These are phyloP conservation scores for Sarocladiaceae sp. DNA, from an alignment of 2,329 filamentous ascomycete species.

Conservation along the genomic window DNA sequence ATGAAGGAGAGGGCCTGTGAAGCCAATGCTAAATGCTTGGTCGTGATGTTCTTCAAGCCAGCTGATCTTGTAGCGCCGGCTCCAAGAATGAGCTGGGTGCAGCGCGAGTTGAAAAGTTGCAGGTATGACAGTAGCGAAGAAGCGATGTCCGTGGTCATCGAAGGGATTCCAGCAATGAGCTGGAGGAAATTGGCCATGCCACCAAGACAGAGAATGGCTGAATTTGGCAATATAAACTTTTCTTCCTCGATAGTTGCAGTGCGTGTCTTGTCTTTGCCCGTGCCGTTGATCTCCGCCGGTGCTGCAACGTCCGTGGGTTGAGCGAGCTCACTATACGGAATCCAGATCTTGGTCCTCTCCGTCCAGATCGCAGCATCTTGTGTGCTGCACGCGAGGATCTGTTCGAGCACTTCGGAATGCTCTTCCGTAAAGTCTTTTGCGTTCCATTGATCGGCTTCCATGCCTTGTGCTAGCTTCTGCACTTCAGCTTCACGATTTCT, in stretches of 20 bases:
- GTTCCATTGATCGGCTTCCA: slow-evolving; percentile 77
- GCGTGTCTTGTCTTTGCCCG: slow-evolving; percentile 57
- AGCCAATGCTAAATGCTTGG: slow-evolving; percentile 87
- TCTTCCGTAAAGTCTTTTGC: slow-evolving; percentile 66
- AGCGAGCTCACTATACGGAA: slow-evolving; percentile 35
- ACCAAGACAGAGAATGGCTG: slow-evolving; percentile 72
- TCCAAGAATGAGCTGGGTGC: slow-evolving; percentile 92
- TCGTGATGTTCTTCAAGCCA: slow-evolving; percentile 92
- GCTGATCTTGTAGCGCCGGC: slow-evolving; percentile 85
- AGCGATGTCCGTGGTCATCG: slow-evolving; percentile 79
- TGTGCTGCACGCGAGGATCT: slow-evolving; percentile 64
- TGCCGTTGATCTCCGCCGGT: slow-evolving; percentile 39
- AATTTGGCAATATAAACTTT: slow-evolving; percentile 77
- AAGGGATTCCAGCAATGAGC: slow-evolving; percentile 77
- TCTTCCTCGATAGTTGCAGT: slow-evolving; percentile 77
- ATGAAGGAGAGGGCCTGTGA: slow-evolving; percentile 86
- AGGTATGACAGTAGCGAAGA: slow-evolving; percentile 76
- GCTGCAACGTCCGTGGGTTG: slow-evolving; percentile 26
- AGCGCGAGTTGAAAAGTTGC: slow-evolving; percentile 90
- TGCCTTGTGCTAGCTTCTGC: slow-evolving; percentile 65
- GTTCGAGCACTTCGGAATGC: slow-evolving; percentile 53
- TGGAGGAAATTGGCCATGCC: slow-evolving; percentile 79
- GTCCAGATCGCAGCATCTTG: slow-evolving; percentile 63
- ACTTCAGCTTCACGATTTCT: slow-evolving; percentile 65
- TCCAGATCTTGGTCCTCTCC: slow-evolving; percentile 53